Conservation (phyloP, 805 yeast species). For the Wickerhamiella siamensis region DNA sequence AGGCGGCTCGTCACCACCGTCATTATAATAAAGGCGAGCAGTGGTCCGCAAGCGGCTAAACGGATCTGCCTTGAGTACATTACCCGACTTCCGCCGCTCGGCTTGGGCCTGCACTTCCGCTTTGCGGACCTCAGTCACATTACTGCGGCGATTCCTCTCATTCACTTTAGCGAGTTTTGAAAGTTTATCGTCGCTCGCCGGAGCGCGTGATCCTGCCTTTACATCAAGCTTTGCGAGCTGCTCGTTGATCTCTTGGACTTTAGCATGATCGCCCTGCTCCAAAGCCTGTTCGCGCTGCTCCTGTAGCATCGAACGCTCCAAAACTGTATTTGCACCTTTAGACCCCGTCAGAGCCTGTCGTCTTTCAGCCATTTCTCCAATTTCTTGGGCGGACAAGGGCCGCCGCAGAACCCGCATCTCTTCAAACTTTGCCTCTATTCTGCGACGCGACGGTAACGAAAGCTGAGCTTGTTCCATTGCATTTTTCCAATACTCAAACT, state of each 20-base stretch:
- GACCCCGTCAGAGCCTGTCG: slow-evolving; percentile 50
- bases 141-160: slow-evolving; percentile 71
- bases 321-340: slow-evolving; percentile 61
- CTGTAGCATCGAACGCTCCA: slow-evolving; percentile 53
- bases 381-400: slow-evolving; percentile 53
- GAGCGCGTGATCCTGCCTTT: not conserved
- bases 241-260: slow-evolving; percentile 23
- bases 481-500: slow-evolving; percentile 53
- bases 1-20: slow-evolving; percentile 22
- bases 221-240: slow-evolving; percentile 16
- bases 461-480: slow-evolving; percentile 46
- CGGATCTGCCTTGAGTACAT: slow-evolving; percentile 42
- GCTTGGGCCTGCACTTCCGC: slow-evolving; percentile 61
- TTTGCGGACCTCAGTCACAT: slow-evolving; percentile 58
- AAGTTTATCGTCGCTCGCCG: slow-evolving; percentile 23
- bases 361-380: slow-evolving; percentile 61
- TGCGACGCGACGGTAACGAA: slow-evolving; percentile 46
- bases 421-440: slow-evolving; percentile 47
- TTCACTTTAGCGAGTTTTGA: slow-evolving; percentile 62
- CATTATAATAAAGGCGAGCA: slow-evolving; percentile 60
- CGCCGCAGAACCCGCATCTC: slow-evolving; percentile 52
- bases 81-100: slow-evolving; percentile 31
- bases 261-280: slow-evolving; percentile 27
- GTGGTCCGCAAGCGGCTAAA: slow-evolving; percentile 80
- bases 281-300: slow-evolving; percentile 65